phyloP scores from a whole-genome alignment of 371 early-diverging fungal genomes.

The Rhizopus sp. region DNA sequence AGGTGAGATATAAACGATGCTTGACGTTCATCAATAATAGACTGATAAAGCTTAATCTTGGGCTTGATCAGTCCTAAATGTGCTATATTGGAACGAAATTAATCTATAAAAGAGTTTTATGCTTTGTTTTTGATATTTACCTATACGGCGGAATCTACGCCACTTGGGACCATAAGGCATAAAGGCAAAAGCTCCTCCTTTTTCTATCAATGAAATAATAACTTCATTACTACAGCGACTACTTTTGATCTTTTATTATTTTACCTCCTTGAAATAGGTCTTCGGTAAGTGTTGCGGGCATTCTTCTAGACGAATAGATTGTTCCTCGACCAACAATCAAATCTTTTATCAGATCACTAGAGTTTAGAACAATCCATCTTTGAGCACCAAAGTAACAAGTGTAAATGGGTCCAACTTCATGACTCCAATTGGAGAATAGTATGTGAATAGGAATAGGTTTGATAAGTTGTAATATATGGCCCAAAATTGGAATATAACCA shows the following conservation, averaged over 20 bases:
- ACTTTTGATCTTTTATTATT: background rate
- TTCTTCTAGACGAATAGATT: constrained; percentile 47
- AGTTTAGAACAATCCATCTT: constrained; percentile 47
- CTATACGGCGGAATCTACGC: constrained; percentile 44
- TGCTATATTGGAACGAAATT: constrained; percentile 18
- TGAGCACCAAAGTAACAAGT: constrained; percentile 43
- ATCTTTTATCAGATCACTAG: constrained; percentile 32
- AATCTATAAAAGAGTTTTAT: background rate
- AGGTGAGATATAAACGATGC: constrained; percentile 19
- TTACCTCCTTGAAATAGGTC: constrained; percentile 45
- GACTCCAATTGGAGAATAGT: constrained; percentile 43
- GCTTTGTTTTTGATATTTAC: constrained; percentile 20
- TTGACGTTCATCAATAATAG: constrained; percentile 36
- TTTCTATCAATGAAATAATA: constrained; percentile 18
- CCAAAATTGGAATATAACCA: constrained; percentile 40
- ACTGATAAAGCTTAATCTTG: constrained; percentile 45
- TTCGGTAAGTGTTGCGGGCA: constrained; percentile 36
- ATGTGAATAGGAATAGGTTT: constrained; percentile 32
- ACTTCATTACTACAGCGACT: background rate
- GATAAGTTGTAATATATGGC: constrained; percentile 34
- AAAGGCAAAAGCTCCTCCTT: constrained; percentile 52
- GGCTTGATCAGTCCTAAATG: constrained; percentile 35
- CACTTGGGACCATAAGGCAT: constrained; percentile 48
- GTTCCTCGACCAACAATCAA: constrained; percentile 42
- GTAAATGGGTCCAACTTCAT: constrained; percentile 37